Base-by-base conservation (phyloP, 1,139 yeast species). In the Lodderomyces theae region DNA sequence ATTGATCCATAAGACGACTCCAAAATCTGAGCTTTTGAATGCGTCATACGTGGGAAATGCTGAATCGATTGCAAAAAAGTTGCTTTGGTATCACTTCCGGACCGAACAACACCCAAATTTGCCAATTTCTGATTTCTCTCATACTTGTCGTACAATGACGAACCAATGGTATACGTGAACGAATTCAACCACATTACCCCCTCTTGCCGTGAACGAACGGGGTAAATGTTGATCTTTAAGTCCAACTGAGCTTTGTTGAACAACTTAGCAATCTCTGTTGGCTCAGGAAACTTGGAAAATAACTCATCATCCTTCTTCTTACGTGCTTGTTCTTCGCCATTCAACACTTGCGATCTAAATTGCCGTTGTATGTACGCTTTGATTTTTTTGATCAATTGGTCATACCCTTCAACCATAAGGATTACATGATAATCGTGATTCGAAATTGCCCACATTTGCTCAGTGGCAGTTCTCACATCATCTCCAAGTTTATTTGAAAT, bases 31-130 rank as follows among this genome's bases (percentile, higher is more conserved):
- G 70, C 63, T 42, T 60, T 65, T 1, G 62, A 56, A n/a, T 57
- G 72, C 2, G 86, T 80, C 71, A 82, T 72, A 47, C 71, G 63
- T 42, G 77, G 77, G 48, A 83, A 71, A 45, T 80, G 82, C 38
- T 72, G 69, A 23, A 82, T 50, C 38, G 79, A 67, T 48, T 74
- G 74, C 4, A 70, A 50, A 48, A 70, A 73, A 0, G 81, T 72
- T 32, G 75, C 73, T 32, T 61, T 60, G 3, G 63, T 50, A 50
- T 72, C 75, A 5, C 63, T 58, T 0, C 86, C 86, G 4, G 84
- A 78, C 53, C 67, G 74, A 10, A 80, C 77, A 5, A 64, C 63
- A 1, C 80, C 78, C 9, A 82, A 57, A 48, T 77, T 79, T 1
- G 84, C 72, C 43, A 78, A 65, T 21, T 72, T 71, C 42, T 69